These are phyloP conservation scores for Camelina hispida DNA, from an alignment of 345 rosid species.

Conservation along the genomic window DNA sequence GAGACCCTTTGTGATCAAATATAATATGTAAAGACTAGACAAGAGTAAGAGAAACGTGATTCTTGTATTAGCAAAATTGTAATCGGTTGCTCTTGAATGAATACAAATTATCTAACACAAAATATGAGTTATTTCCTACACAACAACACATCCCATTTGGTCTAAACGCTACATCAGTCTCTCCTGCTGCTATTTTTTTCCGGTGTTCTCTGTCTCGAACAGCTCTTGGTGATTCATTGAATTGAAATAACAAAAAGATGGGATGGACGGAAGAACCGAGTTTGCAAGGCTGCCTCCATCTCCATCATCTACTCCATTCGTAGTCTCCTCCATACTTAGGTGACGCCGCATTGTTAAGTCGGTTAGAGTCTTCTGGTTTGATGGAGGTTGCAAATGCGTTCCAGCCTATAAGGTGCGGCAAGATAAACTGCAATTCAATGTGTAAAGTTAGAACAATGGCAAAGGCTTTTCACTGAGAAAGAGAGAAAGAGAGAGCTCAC, in stretches of 20 bases:
- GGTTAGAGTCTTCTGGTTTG: constrained; percentile 56
- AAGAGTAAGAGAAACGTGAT: constrained; percentile 15
- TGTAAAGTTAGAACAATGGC: constrained; percentile 1
- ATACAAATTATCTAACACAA: constrained; percentile 9
- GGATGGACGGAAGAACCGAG: not conserved
- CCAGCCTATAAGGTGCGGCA: constrained; percentile 91
- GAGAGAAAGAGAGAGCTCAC: constrained; percentile 50
- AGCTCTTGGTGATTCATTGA: constrained; percentile 14
- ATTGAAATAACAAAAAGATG: constrained; percentile 15
- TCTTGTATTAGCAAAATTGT: constrained; percentile 21
- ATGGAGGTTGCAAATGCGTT: constrained; percentile 66
- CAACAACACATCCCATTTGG: constrained; percentile 35
- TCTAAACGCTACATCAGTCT: constrained; percentile 23
- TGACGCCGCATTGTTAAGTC: constrained; percentile 53
- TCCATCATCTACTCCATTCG: constrained; percentile 73
- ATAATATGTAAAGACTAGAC: constrained; percentile 14
- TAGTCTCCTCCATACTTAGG: constrained; percentile 76
- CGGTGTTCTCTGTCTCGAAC: not conserved
- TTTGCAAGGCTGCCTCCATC: not conserved
- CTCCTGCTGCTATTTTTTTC: not conserved
- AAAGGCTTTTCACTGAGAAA: constrained; percentile 4
- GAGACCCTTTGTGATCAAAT: constrained; percentile 12
- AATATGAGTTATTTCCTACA: constrained; percentile 17
- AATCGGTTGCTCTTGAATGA: not conserved
- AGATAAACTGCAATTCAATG: constrained; percentile 59